Percentiles rank a stretch among this genome's conserved stretches.
Evolutionary conservation across 345 rosid species (phyloP).

Genomic region (Sisymbrium altissimum): DNA sequence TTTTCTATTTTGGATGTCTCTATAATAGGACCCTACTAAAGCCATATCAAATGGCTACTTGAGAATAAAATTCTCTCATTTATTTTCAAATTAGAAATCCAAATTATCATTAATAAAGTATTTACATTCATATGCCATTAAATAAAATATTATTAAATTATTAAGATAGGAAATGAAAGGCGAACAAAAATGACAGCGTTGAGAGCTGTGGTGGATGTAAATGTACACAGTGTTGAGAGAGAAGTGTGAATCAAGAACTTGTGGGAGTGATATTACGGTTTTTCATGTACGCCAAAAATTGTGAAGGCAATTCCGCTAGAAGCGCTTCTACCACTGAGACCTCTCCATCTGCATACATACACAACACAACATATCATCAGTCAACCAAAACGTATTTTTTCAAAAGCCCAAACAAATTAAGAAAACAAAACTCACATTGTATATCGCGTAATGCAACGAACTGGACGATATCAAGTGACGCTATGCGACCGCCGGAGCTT

Average conservation of each 20-base stretch:
- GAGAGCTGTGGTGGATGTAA: not conserved
- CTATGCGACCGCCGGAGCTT: conserved; percentile 76
- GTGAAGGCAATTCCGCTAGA: conserved; percentile 81
- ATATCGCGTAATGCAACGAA: conserved; percentile 76
- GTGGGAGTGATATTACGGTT: conserved; percentile 60
- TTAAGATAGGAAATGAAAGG: not conserved
- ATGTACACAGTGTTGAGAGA: conserved; percentile 8
- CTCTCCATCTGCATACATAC: conserved; percentile 60
- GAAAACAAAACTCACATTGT: conserved; percentile 52
- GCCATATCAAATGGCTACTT: too few relatives aligned
- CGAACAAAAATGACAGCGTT: conserved; percentile 18
- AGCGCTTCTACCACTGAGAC: conserved; percentile 76
- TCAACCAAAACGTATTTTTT: too few relatives aligned
- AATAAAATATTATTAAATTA: too few relatives aligned
- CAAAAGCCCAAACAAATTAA: not conserved
- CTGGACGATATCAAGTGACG: conserved; percentile 93
- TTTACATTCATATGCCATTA: too few relatives aligned
- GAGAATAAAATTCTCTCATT: too few relatives aligned
- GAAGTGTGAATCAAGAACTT: not conserved
- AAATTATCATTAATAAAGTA: too few relatives aligned
- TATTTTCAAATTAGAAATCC: too few relatives aligned
- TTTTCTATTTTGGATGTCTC: too few relatives aligned
- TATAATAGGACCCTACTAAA: too few relatives aligned
- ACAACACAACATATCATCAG: not conserved
- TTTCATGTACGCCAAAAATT: conserved; percentile 77